Percentiles rank a stretch among this genome's conserved stretches.
phyloP scores from a whole-genome alignment of 2,329 filamentous ascomycete species.

The Emericellopsis atlantica region DNA sequence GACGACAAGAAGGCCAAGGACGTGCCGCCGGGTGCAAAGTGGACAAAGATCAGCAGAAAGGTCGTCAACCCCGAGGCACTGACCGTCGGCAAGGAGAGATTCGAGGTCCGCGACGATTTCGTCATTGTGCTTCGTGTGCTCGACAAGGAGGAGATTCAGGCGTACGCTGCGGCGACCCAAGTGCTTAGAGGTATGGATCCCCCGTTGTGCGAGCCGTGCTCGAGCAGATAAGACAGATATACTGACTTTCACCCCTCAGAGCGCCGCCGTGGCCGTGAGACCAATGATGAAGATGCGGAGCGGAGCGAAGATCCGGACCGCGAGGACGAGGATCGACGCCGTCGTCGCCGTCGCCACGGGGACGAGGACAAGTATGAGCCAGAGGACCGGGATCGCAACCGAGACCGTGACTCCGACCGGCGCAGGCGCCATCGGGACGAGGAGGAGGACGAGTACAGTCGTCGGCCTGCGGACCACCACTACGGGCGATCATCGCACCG shows the following conservation, averaged over 20 bases:
- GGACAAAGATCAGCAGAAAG: constrained; percentile 85
- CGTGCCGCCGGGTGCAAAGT: constrained; percentile 67
- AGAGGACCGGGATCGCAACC: constrained; percentile 3
- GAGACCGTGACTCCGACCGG: constrained; percentile 5
- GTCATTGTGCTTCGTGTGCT: constrained; percentile 86
- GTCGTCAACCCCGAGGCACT: constrained; percentile 84
- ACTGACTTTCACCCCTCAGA: constrained; percentile 9
- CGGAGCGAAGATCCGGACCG: constrained; percentile 9
- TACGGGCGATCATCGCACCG: neutral
- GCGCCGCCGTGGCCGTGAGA: constrained; percentile 16
- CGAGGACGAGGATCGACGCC: constrained; percentile 11
- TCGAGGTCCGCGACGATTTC: constrained; percentile 83
- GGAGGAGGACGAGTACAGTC: constrained; percentile 13
- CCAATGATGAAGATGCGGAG: constrained; percentile 8
- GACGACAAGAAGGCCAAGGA: constrained; percentile 62
- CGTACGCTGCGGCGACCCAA: constrained; percentile 69
- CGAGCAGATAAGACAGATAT: neutral
- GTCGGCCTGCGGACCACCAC: constrained; percentile 5
- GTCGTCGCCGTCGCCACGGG: constrained; percentile 8
- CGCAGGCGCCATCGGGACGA: constrained; percentile 15
- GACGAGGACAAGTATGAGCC: constrained; percentile 4
- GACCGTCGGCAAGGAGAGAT: constrained; percentile 77
- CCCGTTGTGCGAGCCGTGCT: neutral
- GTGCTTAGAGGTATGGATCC: constrained; percentile 59
- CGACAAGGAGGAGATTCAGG: constrained; percentile 80